Evolutionary conservation across 2,329 filamentous ascomycete species (phyloP).

Genomic region (Neophaeococcomyces aloes): DNA sequence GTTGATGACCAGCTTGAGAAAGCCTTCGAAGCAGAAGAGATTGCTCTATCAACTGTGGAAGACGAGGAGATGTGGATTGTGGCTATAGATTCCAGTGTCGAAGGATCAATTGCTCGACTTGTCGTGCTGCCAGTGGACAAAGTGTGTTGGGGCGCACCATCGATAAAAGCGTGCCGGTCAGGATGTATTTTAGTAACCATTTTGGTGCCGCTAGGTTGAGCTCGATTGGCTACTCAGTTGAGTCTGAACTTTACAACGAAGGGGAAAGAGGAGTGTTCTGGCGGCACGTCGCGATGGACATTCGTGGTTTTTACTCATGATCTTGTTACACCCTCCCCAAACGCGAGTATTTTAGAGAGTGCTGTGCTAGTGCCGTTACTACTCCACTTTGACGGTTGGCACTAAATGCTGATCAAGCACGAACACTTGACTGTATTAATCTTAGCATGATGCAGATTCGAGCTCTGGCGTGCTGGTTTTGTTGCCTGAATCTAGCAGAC

Average conservation of each 20-base stretch:
- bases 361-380: too few species aligned
- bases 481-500: background rate
- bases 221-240: background rate
- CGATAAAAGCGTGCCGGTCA: slow-evolving; percentile 60
- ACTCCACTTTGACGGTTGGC: too few species aligned
- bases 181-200: slow-evolving; percentile 10
- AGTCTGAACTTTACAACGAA: too few species aligned
- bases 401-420: background rate
- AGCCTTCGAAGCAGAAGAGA: slow-evolving; percentile 58
- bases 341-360: too few species aligned
- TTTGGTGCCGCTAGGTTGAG: background rate
- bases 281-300: too few species aligned
- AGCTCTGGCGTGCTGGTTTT: background rate
- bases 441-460: background rate
- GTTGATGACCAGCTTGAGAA: slow-evolving; percentile 69
- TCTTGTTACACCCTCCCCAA: too few species aligned
- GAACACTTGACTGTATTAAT: background rate
- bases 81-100: slow-evolving; percentile 57
- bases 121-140: slow-evolving; percentile 40
- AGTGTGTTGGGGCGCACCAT: slow-evolving; percentile 53
- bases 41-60: slow-evolving; percentile 58
- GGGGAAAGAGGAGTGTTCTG: too few species aligned
- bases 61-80: slow-evolving; percentile 60
- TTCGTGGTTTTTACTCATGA: too few species aligned
- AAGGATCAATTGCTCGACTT: slow-evolving; percentile 65